Evolutionary conservation across 805 yeast genomes (phyloP), one percentile per base, ranked within the genome.

Genomic region (Candida glaebosa): DNA sequence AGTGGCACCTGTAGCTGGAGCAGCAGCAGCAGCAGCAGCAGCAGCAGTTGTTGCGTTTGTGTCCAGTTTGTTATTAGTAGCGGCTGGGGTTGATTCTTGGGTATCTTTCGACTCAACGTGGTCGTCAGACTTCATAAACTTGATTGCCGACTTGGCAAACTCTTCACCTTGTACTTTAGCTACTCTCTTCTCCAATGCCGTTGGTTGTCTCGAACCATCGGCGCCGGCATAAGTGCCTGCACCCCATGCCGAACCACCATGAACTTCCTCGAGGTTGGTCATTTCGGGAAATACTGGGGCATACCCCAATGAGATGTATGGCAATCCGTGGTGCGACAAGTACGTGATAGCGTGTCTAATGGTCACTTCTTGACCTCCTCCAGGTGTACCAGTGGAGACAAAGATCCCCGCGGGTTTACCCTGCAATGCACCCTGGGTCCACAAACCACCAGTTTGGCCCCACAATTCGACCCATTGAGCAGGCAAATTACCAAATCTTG

Each of bases 241-340:
- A 60, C 95, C 96, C 88, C 89, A 87, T 35, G 95, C 78, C 17
- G 89, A 77, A 42, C 85, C 86, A 49, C 95, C 95, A 58, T 84
- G 95, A 38, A 79, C 73, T 66, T 84, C 88, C 3, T 73, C 76
- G 34, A 82, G 54, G 63, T 71, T 72, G 33, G 84, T 64, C 48
- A 82, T 54, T 50, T 73, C 73, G 8, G 75, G 73, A 62, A 81
- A 82, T 3, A 75, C 68, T 46, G 69, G 60, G 47, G 71, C 75
- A 67, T 81, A 87, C 46, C 95, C 95, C 51, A 86, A 71, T 46
- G 95, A 95, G 37, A 87, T 78, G 60, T 62, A 86, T 43, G 81
- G 73, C 64, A 86, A 71, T 53, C 95, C 95, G 52, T 86, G 93
- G 61, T 87, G 95, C 37, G 71, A 75, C 52, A 82, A 66, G 25